Percentiles rank a stretch among this genome's conserved stretches.
phyloP scores from a whole-genome alignment of 345 rosid genomes.

The Corchorus olitorius region DNA sequence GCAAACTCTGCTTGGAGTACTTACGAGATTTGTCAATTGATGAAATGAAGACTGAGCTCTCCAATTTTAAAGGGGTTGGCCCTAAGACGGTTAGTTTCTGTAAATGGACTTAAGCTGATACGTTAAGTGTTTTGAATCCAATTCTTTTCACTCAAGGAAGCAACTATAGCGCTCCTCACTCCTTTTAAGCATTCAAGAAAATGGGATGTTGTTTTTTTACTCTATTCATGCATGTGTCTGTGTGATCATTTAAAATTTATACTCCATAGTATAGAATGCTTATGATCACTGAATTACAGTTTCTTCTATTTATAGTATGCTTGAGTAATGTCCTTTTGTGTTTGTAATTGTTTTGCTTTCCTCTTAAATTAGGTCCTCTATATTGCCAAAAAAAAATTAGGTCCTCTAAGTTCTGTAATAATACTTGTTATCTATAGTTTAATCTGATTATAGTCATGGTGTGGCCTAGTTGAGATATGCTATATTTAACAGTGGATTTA shows the following conservation, averaged over 20 bases:
- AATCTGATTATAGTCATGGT: neutral
- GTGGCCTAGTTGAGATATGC: neutral
- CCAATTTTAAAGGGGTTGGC: constrained; percentile 76
- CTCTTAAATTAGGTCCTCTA: neutral
- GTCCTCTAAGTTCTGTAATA: neutral
- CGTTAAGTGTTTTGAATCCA: neutral
- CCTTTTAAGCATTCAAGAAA: neutral
- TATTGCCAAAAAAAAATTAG: too few relatives aligned
- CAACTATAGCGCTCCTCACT: neutral
- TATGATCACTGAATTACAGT: neutral
- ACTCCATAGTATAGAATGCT: neutral
- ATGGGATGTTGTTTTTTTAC: neutral
- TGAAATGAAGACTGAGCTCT: constrained; percentile 79
- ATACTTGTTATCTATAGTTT: neutral
- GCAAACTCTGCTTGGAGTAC: constrained; percentile 80
- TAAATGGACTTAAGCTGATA: neutral
- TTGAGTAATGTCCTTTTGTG: neutral
- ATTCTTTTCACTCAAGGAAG: neutral
- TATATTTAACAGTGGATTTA: neutral
- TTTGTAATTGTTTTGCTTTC: neutral
- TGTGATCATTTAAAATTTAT: neutral
- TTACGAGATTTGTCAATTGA: constrained; percentile 57
- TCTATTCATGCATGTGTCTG: neutral
- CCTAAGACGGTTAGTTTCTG: constrained; percentile 67
- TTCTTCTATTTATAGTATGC: neutral